A percentile compares a stretch with the other conserved stretches of the same genome.
Conservation (phyloP, 2,329 filamentous ascomycete species). For the Aspergillus ochraceoroseus region DNA sequence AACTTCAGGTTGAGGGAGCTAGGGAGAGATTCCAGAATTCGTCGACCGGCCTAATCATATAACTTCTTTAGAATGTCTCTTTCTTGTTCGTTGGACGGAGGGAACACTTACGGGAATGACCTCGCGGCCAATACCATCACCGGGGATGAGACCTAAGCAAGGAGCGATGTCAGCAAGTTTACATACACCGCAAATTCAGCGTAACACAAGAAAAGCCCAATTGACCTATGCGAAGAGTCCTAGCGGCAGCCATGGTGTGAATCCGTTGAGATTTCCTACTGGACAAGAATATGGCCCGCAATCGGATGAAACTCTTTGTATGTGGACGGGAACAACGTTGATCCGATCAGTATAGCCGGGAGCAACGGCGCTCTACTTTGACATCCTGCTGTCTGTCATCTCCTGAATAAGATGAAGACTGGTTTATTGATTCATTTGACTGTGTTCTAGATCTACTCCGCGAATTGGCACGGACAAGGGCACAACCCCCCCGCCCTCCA, state of each 20-base stretch:
- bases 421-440: no score
- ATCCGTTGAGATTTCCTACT: constrained; percentile 13
- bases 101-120: constrained; percentile 68
- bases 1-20: constrained; percentile 88
- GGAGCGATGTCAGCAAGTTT: constrained; percentile 16
- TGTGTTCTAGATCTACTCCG: no score
- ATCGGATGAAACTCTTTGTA: constrained; percentile 28
- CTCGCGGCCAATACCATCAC: constrained; percentile 96
- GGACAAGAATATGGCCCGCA: constrained; percentile 21
- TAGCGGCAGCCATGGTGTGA: constrained; percentile 48
- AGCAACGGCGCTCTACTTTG: no score
- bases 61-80: constrained; percentile 17
- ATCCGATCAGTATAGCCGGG: constrained; percentile 6
- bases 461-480: no score
- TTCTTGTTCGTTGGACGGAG: not conserved
- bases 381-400: no score
- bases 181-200: not conserved
- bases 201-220: constrained; percentile 15
- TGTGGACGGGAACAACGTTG: constrained; percentile 9
- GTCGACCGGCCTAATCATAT: constrained; percentile 61
- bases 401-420: no score
- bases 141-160: constrained; percentile 78
- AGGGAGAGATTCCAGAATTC: constrained; percentile 86
- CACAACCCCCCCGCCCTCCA: no score
- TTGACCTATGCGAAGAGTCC: constrained; percentile 64